phyloP scores from a whole-genome alignment of 805 yeast species.

The Spathaspora boniae region DNA sequence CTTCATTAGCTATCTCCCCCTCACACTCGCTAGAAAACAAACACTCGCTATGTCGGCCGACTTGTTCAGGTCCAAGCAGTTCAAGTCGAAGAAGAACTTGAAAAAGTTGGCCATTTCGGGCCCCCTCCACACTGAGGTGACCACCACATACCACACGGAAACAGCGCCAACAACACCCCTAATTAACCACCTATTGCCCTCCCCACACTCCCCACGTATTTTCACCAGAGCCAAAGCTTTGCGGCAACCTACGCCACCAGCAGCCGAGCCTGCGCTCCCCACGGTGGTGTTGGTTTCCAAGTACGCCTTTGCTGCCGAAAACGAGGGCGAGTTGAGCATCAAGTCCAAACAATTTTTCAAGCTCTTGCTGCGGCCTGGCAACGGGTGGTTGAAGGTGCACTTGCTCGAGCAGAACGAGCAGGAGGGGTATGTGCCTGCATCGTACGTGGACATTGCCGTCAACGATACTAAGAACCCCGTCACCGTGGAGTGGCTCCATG shows the following conservation, averaged over 20 bases:
- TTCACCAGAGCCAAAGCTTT: background rate
- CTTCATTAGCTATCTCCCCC: too few relatives aligned
- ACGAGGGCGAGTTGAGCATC: slow-evolving; percentile 24
- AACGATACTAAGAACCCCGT: slow-evolving; percentile 35
- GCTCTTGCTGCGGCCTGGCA: slow-evolving; percentile 32
- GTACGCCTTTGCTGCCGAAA: slow-evolving; percentile 30
- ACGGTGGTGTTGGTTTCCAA: slow-evolving; percentile 27
- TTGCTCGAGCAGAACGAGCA: slow-evolving; percentile 18
- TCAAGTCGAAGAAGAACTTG: slow-evolving; percentile 22
- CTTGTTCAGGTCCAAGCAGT: slow-evolving; percentile 22
- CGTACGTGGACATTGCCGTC: slow-evolving; percentile 37
- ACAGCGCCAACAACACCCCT: background rate
- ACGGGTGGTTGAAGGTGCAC: slow-evolving; percentile 39
- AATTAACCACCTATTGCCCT: too few relatives aligned
- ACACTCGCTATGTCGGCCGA: slow-evolving; percentile 24
- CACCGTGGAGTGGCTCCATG: slow-evolving; percentile 28
- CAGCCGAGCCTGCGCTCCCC: slow-evolving; percentile 8
- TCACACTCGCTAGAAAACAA: too few relatives aligned
- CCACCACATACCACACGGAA: background rate
- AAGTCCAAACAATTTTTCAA: slow-evolving; percentile 26
- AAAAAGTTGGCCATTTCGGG: slow-evolving; percentile 25
- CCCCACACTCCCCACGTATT: background rate
- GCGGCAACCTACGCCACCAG: slow-evolving; percentile 6
- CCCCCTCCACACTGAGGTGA: slow-evolving; percentile 13
- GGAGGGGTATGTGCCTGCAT: slow-evolving; percentile 36